These are phyloP conservation scores for Thielaviopsis musarum DNA, from an alignment of 2,329 filamentous ascomycete genomes.

Conservation along the genomic window DNA sequence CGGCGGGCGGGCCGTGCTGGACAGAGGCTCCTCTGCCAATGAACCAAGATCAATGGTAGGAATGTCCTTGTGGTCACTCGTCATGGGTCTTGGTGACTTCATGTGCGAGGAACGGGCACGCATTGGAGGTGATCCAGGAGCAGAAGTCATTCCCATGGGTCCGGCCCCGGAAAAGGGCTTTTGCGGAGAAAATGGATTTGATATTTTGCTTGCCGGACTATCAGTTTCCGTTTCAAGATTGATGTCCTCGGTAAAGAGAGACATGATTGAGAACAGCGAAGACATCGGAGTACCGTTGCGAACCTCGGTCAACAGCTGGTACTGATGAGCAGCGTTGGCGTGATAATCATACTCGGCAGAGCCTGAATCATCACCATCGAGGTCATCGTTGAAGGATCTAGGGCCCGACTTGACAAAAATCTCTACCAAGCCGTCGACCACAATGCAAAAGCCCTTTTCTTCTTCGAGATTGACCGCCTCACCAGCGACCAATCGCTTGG, in stretches of 20 bases:
- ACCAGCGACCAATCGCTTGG: conserved; percentile 83
- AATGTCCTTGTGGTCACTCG: conserved; percentile 13
- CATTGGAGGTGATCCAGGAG: conserved; percentile 9
- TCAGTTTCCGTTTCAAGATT: conserved; percentile 59
- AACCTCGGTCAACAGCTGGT: conserved; percentile 90
- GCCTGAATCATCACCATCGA: conserved; percentile 19
- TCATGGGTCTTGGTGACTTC: background rate
- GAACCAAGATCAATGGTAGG: conserved; percentile 11
- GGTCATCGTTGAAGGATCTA: conserved; percentile 21
- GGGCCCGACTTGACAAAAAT: conserved; percentile 89
- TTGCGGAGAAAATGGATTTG: background rate
- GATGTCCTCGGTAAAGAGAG: conserved; percentile 90
- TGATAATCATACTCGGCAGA: conserved; percentile 53
- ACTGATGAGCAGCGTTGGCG: conserved; percentile 53
- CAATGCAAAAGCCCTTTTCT: conserved; percentile 93
- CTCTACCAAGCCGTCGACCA: conserved; percentile 89
- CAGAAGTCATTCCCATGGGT: conserved; percentile 2
- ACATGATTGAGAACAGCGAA: conserved; percentile 91
- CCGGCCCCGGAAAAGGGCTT: background rate
- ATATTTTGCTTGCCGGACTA: conserved; percentile 14
- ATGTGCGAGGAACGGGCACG: background rate
- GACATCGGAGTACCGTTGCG: conserved; percentile 98
- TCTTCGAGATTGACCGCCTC: conserved; percentile 92
- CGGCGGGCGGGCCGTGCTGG: background rate
- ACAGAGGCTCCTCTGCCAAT: background rate